Evolutionary conservation across 345 rosid species (phyloP), one percentile per base, ranked within the genome.

Genomic region (Populus tremula): DNA sequence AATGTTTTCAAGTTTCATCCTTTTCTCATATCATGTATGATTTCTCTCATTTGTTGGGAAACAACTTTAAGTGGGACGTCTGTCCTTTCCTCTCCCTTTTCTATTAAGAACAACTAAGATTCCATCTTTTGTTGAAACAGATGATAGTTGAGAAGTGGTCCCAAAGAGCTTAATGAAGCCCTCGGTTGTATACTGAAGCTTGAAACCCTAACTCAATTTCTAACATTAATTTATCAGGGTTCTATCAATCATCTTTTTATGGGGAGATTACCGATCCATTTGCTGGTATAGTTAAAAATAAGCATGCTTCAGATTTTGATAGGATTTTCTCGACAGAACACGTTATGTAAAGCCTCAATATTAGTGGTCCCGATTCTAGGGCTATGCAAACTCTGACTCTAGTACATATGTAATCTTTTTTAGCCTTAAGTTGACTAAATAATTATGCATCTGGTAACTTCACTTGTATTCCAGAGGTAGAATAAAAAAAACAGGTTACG

Each of bases 101-200:
- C 76, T 72, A 36, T 70, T 11, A 71, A 79, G 45, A 74, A 27
- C 33, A 49, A 50, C 36, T 74, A 49, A 70, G 54, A 71, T 74
- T 76, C 80, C 86, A 73, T 76, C 59, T 56, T 72, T 74, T 54
- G 69, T 27, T 41, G 73, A 70, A 71, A 84, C 79, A 85, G 68
- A 67, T 63, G 78, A 85, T 87, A 82, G 92, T 89, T 90, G 92
- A 86, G 77, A 84, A 88, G 96, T 91, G 93, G 96, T 91, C 96
- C 96, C 91, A 70, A 69, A 75, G 59, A 62, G 67, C 61, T 72
- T 25, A 33, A 36, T 45, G 76, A 79, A 81, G 71, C 86, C 83
- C 84, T 81, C 74, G 84, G 78, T 31, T 77, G 82, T 69, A 39
- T 78, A 59, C 64, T 73, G 75, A 73, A 84, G 70, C 85, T 67